phyloP scores from a whole-genome alignment of 2,329 filamentous ascomycete genomes.

The Phyllosticta citribraziliensis region DNA sequence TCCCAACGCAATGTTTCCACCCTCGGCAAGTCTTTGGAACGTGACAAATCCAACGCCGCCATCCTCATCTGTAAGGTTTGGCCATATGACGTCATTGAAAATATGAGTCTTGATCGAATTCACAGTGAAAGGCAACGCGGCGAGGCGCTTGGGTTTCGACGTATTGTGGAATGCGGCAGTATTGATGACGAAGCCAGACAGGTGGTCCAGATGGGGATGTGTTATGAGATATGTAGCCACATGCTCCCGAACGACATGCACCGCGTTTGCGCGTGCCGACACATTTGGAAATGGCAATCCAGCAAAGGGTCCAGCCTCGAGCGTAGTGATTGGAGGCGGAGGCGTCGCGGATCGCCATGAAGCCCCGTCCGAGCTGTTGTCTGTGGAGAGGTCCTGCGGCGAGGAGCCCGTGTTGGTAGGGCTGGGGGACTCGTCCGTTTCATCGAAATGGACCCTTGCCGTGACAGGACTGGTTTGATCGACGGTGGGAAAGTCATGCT shows the following conservation, averaged over 20 bases:
- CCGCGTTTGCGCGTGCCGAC: slow-evolving; percentile 65
- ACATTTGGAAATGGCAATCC: slow-evolving; percentile 62
- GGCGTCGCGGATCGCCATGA: slow-evolving; percentile 5
- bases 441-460: slow-evolving; percentile 2
- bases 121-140: slow-evolving; percentile 81
- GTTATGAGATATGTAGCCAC: slow-evolving; percentile 88
- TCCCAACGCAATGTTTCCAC: slow-evolving; percentile 74
- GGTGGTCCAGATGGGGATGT: slow-evolving; percentile 93
- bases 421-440: slow-evolving; percentile 4
- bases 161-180: slow-evolving; percentile 76
- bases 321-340: slow-evolving; percentile 44
- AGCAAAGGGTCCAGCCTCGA: slow-evolving; percentile 61
- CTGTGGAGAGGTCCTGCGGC: not conserved
- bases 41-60: slow-evolving; percentile 87
- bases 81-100: slow-evolving; percentile 98
- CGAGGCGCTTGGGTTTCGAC: slow-evolving; percentile 69
- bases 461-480: slow-evolving; percentile 13
- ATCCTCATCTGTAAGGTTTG: slow-evolving; percentile 92
- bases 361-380: not conserved
- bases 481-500: slow-evolving; percentile 42
- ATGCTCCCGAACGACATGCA: slow-evolving; percentile 66
- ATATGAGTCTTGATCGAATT: slow-evolving; percentile 86
- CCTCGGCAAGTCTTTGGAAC: slow-evolving; percentile 79
- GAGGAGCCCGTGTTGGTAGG: slow-evolving; percentile 4
- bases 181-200: slow-evolving; percentile 85